Percentiles rank a stretch among this genome's conserved stretches.
Conservation (phyloP, 1,284 basidiomycete species). For the Trametes pubescens region DNA sequence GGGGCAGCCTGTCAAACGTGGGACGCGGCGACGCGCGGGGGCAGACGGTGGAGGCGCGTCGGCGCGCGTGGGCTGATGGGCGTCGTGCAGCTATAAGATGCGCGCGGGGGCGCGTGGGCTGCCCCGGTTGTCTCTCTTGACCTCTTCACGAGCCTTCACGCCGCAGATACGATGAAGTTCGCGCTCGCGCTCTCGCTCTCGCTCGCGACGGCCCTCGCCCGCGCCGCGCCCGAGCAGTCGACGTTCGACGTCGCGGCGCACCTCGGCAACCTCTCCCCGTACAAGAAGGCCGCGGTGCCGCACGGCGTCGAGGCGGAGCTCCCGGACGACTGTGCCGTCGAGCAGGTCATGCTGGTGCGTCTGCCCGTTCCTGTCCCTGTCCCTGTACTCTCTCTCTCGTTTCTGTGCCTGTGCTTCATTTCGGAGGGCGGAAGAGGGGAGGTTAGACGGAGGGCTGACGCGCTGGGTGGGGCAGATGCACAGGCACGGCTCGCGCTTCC, state of each 20-base stretch:
- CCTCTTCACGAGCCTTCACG: not conserved
- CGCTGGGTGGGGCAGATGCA: conserved; percentile 44
- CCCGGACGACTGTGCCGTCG: conserved; percentile 53
- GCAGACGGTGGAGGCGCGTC: not conserved
- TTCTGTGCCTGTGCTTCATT: not conserved
- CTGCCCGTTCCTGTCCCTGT: too few relatives aligned
- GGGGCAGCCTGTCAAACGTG: conserved; percentile 2
- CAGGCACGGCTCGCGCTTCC: conserved; percentile 53
- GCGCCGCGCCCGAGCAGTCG: not conserved
- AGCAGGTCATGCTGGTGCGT: conserved; percentile 52
- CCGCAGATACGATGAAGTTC: conserved; percentile 21
- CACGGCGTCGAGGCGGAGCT: conserved; percentile 45
- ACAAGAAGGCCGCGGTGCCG: conserved; percentile 45
- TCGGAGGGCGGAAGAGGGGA: not conserved
- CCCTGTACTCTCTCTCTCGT: not conserved
- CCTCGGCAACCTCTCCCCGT: conserved; percentile 50
- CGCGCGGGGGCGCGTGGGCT: not conserved
- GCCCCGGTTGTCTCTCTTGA: not conserved
- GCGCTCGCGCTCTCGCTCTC: conserved; percentile 25
- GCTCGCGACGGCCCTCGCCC: conserved; percentile 8
- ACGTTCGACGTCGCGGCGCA: conserved; percentile 32
- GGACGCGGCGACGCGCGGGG: not conserved
- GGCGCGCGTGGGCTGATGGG: not conserved
- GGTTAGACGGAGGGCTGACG: not conserved
- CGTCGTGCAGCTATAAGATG: not conserved